Evolutionary conservation across 345 rosid genomes (phyloP).

Genomic region (Acer negundo): DNA sequence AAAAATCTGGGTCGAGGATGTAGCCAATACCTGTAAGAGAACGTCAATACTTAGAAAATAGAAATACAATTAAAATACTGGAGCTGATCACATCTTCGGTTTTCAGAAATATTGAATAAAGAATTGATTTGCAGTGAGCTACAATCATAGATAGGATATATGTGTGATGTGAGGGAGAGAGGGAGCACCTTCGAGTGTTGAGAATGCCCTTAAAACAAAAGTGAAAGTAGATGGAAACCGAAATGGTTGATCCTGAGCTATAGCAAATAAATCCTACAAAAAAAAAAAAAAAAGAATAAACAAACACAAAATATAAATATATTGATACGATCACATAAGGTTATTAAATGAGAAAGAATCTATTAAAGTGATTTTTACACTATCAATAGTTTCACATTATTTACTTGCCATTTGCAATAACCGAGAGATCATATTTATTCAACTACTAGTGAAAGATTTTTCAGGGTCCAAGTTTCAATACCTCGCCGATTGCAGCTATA

Average conservation of each 20-base stretch:
- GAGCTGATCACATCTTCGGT: background rate
- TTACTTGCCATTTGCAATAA: background rate
- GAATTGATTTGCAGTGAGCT: background rate
- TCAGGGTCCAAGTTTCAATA: constrained; percentile 22
- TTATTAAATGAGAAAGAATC: background rate
- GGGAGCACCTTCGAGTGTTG: constrained; percentile 84
- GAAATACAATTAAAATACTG: background rate
- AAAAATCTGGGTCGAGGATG: constrained; percentile 80
- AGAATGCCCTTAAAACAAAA: constrained; percentile 86
- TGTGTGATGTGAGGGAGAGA: background rate
- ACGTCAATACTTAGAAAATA: constrained; percentile 11
- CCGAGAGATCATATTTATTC: background rate
- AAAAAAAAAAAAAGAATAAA: background rate
- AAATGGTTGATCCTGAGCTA: constrained; percentile 93
- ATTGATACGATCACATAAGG: constrained; percentile 1
- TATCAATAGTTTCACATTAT: background rate
- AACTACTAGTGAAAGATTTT: background rate
- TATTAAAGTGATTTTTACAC: background rate
- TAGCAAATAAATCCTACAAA: constrained; percentile 88
- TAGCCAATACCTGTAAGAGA: constrained; percentile 75
- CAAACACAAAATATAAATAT: background rate
- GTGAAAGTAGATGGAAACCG: constrained; percentile 90
- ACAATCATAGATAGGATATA: background rate
- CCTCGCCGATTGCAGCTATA: constrained; percentile 91
- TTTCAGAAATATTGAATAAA: background rate